A percentile compares a stretch with the other conserved stretches of the same genome.
Evolutionary conservation across 148 eudicot species (phyloP).

Genomic region (Fagopyrum homotropicum): DNA sequence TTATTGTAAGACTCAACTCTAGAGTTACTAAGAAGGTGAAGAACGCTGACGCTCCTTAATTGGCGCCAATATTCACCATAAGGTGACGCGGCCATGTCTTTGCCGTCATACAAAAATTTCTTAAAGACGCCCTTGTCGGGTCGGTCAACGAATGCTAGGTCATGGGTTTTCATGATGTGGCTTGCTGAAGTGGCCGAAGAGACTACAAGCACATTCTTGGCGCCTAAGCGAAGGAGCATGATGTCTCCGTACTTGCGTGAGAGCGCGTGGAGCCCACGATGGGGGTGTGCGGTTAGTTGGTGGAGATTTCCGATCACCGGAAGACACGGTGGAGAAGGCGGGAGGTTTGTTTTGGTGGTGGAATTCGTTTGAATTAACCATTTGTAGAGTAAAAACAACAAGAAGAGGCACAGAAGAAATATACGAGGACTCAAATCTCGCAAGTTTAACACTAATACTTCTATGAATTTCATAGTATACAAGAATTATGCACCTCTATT

Average conservation of each 20-base stretch:
- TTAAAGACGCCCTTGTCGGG: not conserved
- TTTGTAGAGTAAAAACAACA: not conserved
- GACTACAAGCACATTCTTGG: constrained; percentile 14
- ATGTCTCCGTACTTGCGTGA: constrained; percentile 5
- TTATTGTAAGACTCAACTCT: constrained; percentile 9
- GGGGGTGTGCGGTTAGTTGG: not conserved
- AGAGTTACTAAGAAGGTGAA: constrained; percentile 15
- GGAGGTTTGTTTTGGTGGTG: not conserved
- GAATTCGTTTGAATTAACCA: not conserved
- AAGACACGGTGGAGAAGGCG: constrained; percentile 10
- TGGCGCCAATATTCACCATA: constrained; percentile 27
- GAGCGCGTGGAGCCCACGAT: not conserved
- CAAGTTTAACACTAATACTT: too few relatives aligned
- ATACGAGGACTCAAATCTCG: not conserved
- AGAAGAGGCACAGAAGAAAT: not conserved
- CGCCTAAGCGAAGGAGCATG: constrained; percentile 23
- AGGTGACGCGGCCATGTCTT: constrained; percentile 18
- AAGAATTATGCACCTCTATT: too few relatives aligned
- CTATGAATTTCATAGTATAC: too few relatives aligned
- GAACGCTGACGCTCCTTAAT: constrained; percentile 13
- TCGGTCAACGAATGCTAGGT: constrained; percentile 15
- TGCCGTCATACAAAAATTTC: constrained; percentile 1
- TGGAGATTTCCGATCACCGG: too few relatives aligned
- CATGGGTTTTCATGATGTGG: constrained; percentile 24
- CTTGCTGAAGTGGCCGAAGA: constrained; percentile 16